These are phyloP conservation scores for Orbilia ellipsospora DNA, from an alignment of 2,329 filamentous ascomycete species.

Conservation along the genomic window DNA sequence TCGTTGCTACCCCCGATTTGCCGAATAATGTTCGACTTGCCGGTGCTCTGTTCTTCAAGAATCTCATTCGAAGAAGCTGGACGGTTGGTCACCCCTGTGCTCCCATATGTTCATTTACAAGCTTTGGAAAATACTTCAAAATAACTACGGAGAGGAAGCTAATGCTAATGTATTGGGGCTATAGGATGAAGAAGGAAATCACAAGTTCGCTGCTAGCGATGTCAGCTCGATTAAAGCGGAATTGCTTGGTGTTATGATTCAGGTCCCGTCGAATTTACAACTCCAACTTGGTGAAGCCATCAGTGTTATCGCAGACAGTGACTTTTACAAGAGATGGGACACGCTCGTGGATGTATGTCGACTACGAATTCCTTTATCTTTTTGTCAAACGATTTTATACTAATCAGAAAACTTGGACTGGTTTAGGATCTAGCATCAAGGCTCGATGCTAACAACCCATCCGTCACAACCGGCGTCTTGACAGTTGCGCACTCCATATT, in stretches of 20 bases:
- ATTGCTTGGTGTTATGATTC: slow-evolving; percentile 96
- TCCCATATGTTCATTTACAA: background rate
- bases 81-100: slow-evolving; percentile 68
- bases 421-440: slow-evolving; percentile 49
- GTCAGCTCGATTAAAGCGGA: slow-evolving; percentile 92
- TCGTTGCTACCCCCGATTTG: slow-evolving; percentile 80
- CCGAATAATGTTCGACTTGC: slow-evolving; percentile 84
- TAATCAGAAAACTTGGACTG: background rate
- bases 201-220: slow-evolving; percentile 85
- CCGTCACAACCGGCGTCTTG: slow-evolving; percentile 73
- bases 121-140: background rate
- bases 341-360: slow-evolving; percentile 81
- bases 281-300: slow-evolving; percentile 95
- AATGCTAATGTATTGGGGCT: slow-evolving; percentile 41
- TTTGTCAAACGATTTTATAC: background rate
- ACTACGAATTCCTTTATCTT: background rate
- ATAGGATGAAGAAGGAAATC: slow-evolving; percentile 89
- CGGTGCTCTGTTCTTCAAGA: slow-evolving; percentile 95
- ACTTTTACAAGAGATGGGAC: slow-evolving; percentile 96
- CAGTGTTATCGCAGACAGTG: slow-evolving; percentile 95
- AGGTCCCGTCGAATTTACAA: slow-evolving; percentile 86
- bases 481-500: slow-evolving; percentile 99
- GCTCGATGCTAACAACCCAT: slow-evolving; percentile 75
- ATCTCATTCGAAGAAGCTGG: slow-evolving; percentile 95
- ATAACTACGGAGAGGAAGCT: background rate